phyloP scores from a whole-genome alignment of 1,139 yeast species.

The Saccharomycopsis crataegensis region DNA sequence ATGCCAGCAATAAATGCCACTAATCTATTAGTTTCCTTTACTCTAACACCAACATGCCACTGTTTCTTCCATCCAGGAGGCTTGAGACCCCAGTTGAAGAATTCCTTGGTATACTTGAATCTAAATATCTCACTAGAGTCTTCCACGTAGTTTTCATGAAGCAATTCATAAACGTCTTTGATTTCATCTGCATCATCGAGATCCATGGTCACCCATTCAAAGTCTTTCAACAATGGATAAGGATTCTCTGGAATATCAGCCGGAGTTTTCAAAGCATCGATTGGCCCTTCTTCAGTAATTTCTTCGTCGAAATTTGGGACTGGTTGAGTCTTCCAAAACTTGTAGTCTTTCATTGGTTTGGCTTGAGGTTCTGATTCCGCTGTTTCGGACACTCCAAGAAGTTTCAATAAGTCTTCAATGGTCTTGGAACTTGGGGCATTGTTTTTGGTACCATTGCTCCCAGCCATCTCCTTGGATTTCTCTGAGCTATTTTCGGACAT shows the following conservation, averaged over 20 bases:
- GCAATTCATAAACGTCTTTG: slow-evolving; percentile 66
- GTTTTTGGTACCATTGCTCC: neutral
- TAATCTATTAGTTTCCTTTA: slow-evolving; percentile 61
- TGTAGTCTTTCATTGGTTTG: slow-evolving; percentile 82
- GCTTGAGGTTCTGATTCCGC: slow-evolving; percentile 32
- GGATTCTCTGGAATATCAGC: slow-evolving; percentile 68
- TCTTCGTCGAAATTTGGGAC: slow-evolving; percentile 70
- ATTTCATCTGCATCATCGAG: slow-evolving; percentile 50
- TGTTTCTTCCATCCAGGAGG: slow-evolving; percentile 90
- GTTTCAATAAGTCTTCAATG: slow-evolving; percentile 37
- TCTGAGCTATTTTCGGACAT: neutral
- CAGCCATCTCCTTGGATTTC: neutral
- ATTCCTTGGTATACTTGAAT: slow-evolving; percentile 77
- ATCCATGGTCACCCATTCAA: slow-evolving; percentile 85
- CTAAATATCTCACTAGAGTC: slow-evolving; percentile 89
- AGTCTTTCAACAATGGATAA: slow-evolving; percentile 62
- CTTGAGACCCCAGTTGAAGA: slow-evolving; percentile 87
- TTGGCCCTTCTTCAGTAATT: slow-evolving; percentile 61
- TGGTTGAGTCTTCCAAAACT: slow-evolving; percentile 98
- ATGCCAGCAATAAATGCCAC: slow-evolving; percentile 92
- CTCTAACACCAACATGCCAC: slow-evolving; percentile 94
- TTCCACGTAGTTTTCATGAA: slow-evolving; percentile 89
- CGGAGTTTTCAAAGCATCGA: slow-evolving; percentile 58
- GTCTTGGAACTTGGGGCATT: slow-evolving; percentile 21
- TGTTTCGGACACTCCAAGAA: slow-evolving; percentile 25